phyloP scores from a whole-genome alignment of 2,329 filamentous ascomycete species.

The Fusarium verrucosum region DNA sequence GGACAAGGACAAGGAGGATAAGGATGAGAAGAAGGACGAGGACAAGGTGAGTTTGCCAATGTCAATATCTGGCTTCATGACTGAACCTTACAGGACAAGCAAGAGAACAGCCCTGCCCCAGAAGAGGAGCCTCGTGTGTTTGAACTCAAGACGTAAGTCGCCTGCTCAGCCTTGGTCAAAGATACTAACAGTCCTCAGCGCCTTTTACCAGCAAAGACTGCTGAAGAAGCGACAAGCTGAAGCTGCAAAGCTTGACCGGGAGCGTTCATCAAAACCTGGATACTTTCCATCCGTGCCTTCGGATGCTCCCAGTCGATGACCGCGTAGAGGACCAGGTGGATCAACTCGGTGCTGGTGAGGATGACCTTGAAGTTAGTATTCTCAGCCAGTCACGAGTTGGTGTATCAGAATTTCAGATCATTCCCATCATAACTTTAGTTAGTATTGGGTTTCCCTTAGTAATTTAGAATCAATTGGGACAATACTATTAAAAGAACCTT shows the following conservation, averaged over 20 bases:
- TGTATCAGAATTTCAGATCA: no score
- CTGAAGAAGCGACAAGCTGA: slow-evolving; percentile 69
- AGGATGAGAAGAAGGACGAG: slow-evolving; percentile 39
- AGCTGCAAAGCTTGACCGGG: slow-evolving; percentile 77
- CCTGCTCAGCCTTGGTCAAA: rapidly evolving
- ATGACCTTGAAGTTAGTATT: no score
- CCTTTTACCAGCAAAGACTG: slow-evolving; percentile 86
- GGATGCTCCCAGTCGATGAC: slow-evolving; percentile 55
- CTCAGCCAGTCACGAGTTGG: no score
- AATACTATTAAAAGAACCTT: no score
- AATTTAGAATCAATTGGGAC: no score
- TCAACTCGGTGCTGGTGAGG: neutral
- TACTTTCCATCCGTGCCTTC: slow-evolving; percentile 89
- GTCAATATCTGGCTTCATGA: neutral
- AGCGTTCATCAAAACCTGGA: slow-evolving; percentile 79
- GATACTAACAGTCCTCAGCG: slow-evolving; percentile 56
- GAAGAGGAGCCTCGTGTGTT: slow-evolving; percentile 80
- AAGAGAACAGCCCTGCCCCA: slow-evolving; percentile 27
- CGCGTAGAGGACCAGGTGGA: neutral
- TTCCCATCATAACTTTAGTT: no score
- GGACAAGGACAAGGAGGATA: slow-evolving; percentile 42
- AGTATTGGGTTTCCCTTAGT: no score
- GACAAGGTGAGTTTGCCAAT: slow-evolving; percentile 18
- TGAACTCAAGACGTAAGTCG: slow-evolving; percentile 76
- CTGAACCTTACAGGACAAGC: slow-evolving; percentile 24